These are phyloP conservation scores for Grifola frondosa DNA, from an alignment of 1,284 basidiomycete genomes.

Conservation along the genomic window DNA sequence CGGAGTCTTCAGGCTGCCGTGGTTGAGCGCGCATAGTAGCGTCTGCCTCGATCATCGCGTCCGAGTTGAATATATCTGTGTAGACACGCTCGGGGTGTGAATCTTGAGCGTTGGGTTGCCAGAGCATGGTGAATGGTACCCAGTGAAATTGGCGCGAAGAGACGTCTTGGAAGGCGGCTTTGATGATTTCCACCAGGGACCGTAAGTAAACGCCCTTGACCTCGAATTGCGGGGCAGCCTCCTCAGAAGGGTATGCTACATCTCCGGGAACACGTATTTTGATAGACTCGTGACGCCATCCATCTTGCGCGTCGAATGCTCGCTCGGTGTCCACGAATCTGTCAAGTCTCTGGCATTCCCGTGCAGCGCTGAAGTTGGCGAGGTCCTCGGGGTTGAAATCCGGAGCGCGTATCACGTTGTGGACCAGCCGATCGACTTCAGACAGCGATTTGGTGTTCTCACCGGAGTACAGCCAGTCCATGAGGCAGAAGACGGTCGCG, in stretches of 20 bases:
- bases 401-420: conserved; percentile 23
- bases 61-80: conserved; percentile 15
- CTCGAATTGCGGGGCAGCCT: conserved; percentile 22
- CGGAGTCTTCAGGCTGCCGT: conserved; percentile 1
- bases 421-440: conserved; percentile 1
- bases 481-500: conserved; percentile 22
- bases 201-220: conserved; percentile 23
- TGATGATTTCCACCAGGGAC: conserved; percentile 8
- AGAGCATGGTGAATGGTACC: not conserved
- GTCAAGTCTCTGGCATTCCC: conserved; percentile 18
- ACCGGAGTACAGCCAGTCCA: conserved; percentile 15
- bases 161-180: not conserved
- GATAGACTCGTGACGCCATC: conserved; percentile 22
- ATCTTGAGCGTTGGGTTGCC: not conserved
- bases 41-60: conserved; percentile 15
- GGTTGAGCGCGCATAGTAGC: conserved; percentile 6
- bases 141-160: not conserved
- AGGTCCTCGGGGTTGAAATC: conserved; percentile 24
- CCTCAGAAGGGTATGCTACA: conserved; percentile 15
- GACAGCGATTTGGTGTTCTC: not conserved
- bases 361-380: conserved; percentile 8
- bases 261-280: conserved; percentile 24
- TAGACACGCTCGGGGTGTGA: conserved; percentile 10
- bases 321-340: not conserved
- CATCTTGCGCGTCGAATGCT: conserved; percentile 12